Evolutionary conservation across 1,284 basidiomycete genomes (phyloP).

Genomic region (Erythrobasidium hasegawianum): DNA sequence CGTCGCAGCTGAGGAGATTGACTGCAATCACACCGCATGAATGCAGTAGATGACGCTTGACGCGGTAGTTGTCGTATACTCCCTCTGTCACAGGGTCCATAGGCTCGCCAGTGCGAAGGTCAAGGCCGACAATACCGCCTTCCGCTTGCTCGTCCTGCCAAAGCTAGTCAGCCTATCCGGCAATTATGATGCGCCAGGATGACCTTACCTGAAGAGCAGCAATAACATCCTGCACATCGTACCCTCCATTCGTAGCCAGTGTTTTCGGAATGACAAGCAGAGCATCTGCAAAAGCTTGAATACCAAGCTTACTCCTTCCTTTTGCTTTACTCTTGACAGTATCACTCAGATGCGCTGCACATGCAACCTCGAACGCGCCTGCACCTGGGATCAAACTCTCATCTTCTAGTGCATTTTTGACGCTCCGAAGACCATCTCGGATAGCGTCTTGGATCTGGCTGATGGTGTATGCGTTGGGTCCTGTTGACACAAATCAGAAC

Average conservation of each 20-base stretch:
- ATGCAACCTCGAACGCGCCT: conserved; percentile 96
- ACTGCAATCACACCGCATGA: conserved; percentile 91
- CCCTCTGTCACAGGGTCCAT: conserved; percentile 93
- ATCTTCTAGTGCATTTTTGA: conserved; percentile 97
- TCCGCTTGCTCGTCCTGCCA: conserved; percentile 83
- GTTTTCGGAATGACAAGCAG: conserved; percentile 94
- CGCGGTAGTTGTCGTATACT: conserved; percentile 98
- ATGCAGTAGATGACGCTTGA: conserved; percentile 98
- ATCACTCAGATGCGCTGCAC: conserved; percentile 68
- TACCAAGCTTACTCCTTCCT: conserved; percentile 94
- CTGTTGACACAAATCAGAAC: conserved; percentile 42
- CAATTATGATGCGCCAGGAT: conserved; percentile 56
- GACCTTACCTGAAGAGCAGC: conserved; percentile 62
- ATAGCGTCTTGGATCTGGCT: conserved; percentile 96
- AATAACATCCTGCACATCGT: conserved; percentile 93
- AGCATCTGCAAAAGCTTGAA: conserved; percentile 95
- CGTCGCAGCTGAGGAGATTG: conserved; percentile 83
- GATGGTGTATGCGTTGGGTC: conserved; percentile 94
- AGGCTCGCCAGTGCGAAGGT: conserved; percentile 89
- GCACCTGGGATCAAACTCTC: conserved; percentile 84
- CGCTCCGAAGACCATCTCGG: conserved; percentile 89
- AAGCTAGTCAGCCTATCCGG: conserved; percentile 1
- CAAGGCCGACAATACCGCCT: conserved; percentile 83
- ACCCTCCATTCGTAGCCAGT: conserved; percentile 91
- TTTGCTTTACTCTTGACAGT: conserved; percentile 83